These are phyloP conservation scores for Lanmaoa rubissima DNA, from an alignment of 768 basidiomycete species.

Conservation along the genomic window DNA sequence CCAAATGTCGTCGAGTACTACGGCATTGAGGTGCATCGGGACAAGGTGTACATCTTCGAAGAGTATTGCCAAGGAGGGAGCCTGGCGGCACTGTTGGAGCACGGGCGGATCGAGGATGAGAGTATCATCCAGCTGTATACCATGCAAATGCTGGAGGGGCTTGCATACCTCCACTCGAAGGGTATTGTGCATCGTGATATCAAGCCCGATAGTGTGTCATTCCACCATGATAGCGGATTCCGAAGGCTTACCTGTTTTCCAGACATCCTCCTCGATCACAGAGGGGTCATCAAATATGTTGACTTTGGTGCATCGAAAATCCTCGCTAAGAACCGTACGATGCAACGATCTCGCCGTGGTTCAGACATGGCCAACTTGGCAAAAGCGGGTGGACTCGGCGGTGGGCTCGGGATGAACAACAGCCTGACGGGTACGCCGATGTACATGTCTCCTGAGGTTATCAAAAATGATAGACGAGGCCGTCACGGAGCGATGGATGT, in stretches of 20 bases:
- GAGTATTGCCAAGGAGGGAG: constrained; percentile 98
- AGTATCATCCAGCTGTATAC: constrained; percentile 94
- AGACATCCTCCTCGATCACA: constrained; percentile 92
- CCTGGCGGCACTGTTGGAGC: constrained; percentile 81
- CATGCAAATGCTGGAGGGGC: constrained; percentile 93
- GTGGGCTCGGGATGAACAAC: constrained; percentile 62
- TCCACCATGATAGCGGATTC: neutral
- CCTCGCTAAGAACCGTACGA: constrained; percentile 83
- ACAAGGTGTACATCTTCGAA: constrained; percentile 98
- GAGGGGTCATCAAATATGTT: constrained; percentile 92
- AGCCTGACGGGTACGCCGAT: constrained; percentile 96
- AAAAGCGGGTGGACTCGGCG: constrained; percentile 36
- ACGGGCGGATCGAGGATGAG: constrained; percentile 96
- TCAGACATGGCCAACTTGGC: constrained; percentile 38
- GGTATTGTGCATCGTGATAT: constrained; percentile 95
- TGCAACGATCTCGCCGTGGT: constrained; percentile 65
- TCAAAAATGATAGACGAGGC: constrained; percentile 88
- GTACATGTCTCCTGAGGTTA: constrained; percentile 99
- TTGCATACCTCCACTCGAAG: constrained; percentile 90
- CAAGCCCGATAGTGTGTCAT: constrained; percentile 91
- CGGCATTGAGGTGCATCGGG: constrained; percentile 97
- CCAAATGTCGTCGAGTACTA: constrained; percentile 98
- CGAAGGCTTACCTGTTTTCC: constrained; percentile 13
- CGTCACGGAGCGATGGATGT: constrained; percentile 96
- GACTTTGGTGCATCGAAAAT: constrained; percentile 98